Evolutionary conservation across 441 rosid species (phyloP), one percentile per base, ranked within the genome.

Genomic region (Gossypium lobatum): DNA sequence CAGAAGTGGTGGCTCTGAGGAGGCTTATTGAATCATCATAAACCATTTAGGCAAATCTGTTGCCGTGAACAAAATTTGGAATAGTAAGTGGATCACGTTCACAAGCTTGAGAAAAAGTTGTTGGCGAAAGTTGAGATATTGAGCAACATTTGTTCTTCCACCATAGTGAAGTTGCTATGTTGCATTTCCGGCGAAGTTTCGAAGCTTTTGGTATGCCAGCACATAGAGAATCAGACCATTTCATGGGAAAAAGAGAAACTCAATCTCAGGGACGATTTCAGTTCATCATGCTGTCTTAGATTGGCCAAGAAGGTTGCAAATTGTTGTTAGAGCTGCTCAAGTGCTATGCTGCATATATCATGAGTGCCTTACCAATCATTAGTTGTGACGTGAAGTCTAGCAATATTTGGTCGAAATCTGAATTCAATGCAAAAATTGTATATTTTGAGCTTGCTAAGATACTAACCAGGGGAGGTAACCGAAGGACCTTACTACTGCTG

Each of bases 191-290:
- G 63, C 3, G 63, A 58, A 1, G 34, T 10, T 58, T 23, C 17
- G 5, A 58, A 58, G 63, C 37, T 58, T 23, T n/a, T 59, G 16
- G 63, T 59, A 11, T 59, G 26, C 37, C 37, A 59, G 34, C 26
- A 59, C 63, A 59, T 59, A 16, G 63, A 59, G 63, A 59, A 59
- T 11, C 63, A 11, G 37, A 59, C 17, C 63, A 34, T 34, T 59
- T 59, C 63, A 59, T 25, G 63, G 63, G 63, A 59, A 59, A 25
- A 58, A 59, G 63, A 59, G 63, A 11, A 58, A 34, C n/a, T 26
- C 17, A 5, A 23, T 4, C n/a, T 11, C 16, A 1, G 17, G 64
- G 23, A 6, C 1, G 26, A 20, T 2, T 20, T 8, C 25, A 20
- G 60, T 55, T 55, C 14, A 55, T 16, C 39, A 25, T 11, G 37